A percentile compares a stretch with the other conserved stretches of the same genome.
These are phyloP conservation scores for Xylariaceae sp. DNA, from an alignment of 2,329 filamentous ascomycete species.

Conservation along the genomic window DNA sequence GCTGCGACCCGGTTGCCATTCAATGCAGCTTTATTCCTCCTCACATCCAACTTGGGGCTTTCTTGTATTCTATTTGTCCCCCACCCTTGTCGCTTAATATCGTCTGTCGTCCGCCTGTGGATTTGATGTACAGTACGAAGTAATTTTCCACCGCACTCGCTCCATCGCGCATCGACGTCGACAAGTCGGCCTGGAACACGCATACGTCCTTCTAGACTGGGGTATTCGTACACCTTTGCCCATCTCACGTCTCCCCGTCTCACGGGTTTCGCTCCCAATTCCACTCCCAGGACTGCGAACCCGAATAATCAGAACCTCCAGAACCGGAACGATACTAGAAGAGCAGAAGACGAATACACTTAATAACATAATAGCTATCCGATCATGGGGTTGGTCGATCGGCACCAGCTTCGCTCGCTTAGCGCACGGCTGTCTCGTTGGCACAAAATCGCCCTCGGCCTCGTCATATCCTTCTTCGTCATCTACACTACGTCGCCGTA, in stretches of 20 bases:
- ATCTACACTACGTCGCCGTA: constrained; percentile 29
- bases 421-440: constrained; percentile 26
- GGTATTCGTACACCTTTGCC: not conserved
- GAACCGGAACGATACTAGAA: not conserved
- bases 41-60: constrained; percentile 1
- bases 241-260: not conserved
- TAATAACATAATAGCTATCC: not conserved
- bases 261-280: not conserved
- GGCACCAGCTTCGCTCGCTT: constrained; percentile 27
- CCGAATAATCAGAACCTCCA: not conserved
- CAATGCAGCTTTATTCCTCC: constrained; percentile 6
- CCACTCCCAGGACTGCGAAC: not conserved
- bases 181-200: not conserved
- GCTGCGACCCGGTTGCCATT: constrained; percentile 13
- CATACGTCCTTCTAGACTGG: not conserved
- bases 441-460: constrained; percentile 27
- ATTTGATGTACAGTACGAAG: not conserved
- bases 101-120: constrained; percentile 1
- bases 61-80: constrained; percentile 5
- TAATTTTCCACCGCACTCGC: constrained; percentile 10
- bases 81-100: not conserved
- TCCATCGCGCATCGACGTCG: not conserved
- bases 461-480: constrained; percentile 27
- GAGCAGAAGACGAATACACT: not conserved
- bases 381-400: constrained; percentile 27